Conservation (phyloP, 2,329 filamentous ascomycete species). For the Chalaropsis ovoidea region DNA sequence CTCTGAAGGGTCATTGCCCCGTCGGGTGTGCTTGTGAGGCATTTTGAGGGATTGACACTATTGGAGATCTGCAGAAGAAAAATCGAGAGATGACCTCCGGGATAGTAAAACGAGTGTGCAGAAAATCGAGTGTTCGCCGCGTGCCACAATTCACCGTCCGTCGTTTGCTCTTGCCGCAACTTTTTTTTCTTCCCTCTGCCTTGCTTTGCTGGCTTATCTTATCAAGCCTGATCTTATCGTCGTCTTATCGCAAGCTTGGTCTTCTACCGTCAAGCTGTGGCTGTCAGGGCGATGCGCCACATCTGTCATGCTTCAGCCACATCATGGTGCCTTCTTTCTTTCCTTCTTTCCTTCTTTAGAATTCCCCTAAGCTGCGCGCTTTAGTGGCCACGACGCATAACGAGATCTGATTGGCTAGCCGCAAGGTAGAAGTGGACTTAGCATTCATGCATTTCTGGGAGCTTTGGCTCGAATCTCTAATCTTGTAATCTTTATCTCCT, state of each 20-base stretch:
- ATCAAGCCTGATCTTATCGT: background rate
- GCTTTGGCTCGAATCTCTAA: slow-evolving; percentile 1
- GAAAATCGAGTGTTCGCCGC: slow-evolving; percentile 1
- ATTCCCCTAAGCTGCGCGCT: slow-evolving; percentile 5
- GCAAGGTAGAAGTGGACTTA: background rate
- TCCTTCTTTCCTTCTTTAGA: background rate
- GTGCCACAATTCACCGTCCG: slow-evolving; percentile 8
- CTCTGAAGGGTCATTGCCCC: slow-evolving; percentile 46
- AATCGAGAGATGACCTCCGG: background rate
- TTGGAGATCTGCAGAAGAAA: slow-evolving; percentile 7
- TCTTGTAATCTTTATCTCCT: background rate
- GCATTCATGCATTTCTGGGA: slow-evolving; percentile 6
- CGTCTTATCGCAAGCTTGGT: background rate
- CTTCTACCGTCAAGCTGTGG: background rate
- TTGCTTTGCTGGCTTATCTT: slow-evolving; percentile 14
- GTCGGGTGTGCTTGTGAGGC: slow-evolving; percentile 80
- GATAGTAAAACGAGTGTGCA: background rate
- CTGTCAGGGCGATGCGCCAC: background rate
- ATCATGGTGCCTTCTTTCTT: background rate
- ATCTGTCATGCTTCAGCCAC: background rate
- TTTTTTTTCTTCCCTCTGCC: slow-evolving; percentile 14
- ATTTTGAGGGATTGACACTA: slow-evolving; percentile 39
- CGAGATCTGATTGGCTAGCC: background rate
- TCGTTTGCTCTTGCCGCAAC: background rate
- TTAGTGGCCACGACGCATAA: slow-evolving; percentile 1